Evolutionary conservation across 352 stramenopile genomes (phyloP), one percentile per base, ranked within the genome.

Genomic region (Phytophthora citrophthora): DNA sequence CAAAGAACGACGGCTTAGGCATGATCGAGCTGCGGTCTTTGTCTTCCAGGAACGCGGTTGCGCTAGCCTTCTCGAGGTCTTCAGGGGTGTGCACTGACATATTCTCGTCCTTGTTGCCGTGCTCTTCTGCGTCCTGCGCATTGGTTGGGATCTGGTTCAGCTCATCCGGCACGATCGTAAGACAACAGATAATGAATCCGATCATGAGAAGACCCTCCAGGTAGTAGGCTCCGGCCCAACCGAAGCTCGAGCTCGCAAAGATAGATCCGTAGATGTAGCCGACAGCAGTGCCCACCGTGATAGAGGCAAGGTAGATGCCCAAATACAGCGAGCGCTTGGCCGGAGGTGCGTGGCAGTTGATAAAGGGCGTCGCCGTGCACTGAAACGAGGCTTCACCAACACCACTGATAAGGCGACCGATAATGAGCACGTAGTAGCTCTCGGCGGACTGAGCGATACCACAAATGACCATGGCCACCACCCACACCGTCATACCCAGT

Each of bases 311-410:
- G 69, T 97, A 98, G 26, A 98, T 71, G 49, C 89, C 93, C 46
- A 99, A 75, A 74, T 92, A 98, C 34, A 97, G 68, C 24, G 93
- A 91, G 20, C 86, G 79, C 29, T 80, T 83, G 0, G 78, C 43
- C 4, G 78, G 69, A 1, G 87, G 86, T 3, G 88, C 94, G 58
- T 91, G 80, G 61, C 92, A 83, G 53, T 98, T 89, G 69, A 98
- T 98, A 58, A 98, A 97, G 0, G 95, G 93, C 26, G 89, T 93
- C 23, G 95, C 93, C 13, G 97, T 93, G 46, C 93, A 94, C 60
- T 98, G 89, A 79, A 98, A 97, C 23, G 90, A 93, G 39, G 96
- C 93, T 68, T 98, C 94, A 18, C 88, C 88, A 12, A 97, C 86
- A 24, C 96, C 95, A 31, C 76, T 94, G 27, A 98, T 71, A 23